Evolutionary conservation across 352 stramenopile genomes (phyloP), one percentile per base, ranked within the genome.

Genomic region (Peronospora belbahrii): DNA sequence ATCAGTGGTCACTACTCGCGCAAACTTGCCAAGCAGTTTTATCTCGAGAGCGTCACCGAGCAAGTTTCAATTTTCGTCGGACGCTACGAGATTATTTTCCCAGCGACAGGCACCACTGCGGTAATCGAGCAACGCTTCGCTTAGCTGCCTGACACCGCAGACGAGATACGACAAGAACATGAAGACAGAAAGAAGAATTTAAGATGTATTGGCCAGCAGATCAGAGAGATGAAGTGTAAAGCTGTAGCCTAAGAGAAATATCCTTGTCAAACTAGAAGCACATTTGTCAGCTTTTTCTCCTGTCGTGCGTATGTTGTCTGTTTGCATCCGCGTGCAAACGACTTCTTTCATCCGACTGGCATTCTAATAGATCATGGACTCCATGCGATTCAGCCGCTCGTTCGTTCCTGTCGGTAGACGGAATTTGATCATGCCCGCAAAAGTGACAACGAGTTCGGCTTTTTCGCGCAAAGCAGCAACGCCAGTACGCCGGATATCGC

Each of bases 401-500:
- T 89, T 89, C 10, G 78, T 89, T 27, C 80, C 82, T 6, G 78
- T 64, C 4, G 82, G 82, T 32, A 91, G 52, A 24, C 82, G 82
- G 57, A 89, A 87, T 63, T 91, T 94, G 65, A 94, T 83, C 82
- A 94, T 91, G 15, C 82, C 82, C 2, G 82, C 75, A 42, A 94
- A 94, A 30, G 79, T 89, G 42, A 94, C 82, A 22, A 91, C 60
- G 10, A 88, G 56, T 52, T 89, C 76, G n/a, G 80, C 78, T 56
- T 90, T 88, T 27, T 73, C 62, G 13, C 79, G 77, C 47, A 94
- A 43, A 46, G 73, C 42, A 36, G 59, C 50, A 37, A 89, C 52
- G 0, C 53, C 58, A 15, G 53, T 33, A 43, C 80, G 74, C 15
- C 70, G 65, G 13, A 74, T 32, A 10, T 89, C 78, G 10, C 78